Evolutionary conservation across 345 rosid species (phyloP).

Genomic region (Microthlaspi erraticum): DNA sequence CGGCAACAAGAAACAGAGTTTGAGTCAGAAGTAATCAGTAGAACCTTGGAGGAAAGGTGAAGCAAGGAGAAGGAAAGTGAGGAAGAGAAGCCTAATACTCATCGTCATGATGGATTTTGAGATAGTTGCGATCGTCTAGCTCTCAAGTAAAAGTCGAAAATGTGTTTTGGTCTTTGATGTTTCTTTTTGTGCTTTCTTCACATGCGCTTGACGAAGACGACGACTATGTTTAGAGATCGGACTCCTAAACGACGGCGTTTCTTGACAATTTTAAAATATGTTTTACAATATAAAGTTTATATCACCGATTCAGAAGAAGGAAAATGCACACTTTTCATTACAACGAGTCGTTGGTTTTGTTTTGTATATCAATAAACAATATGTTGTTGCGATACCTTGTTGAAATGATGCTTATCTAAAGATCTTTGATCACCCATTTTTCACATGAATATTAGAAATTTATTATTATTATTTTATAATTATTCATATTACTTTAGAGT

Average conservation of each 20-base stretch:
- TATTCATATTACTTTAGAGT: background rate
- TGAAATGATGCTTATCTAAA: background rate
- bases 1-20: conserved; percentile 3
- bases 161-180: conserved; percentile 19
- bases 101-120: conserved; percentile 39
- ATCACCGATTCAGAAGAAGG: too few relatives aligned
- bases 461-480: background rate
- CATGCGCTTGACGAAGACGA: conserved; percentile 18
- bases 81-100: conserved; percentile 59
- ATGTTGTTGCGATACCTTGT: too few relatives aligned
- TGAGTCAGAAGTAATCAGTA: background rate
- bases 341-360: too few relatives aligned
- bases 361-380: too few relatives aligned
- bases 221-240: background rate
- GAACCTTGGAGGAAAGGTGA: conserved; percentile 81
- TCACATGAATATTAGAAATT: background rate
- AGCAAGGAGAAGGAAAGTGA: conserved; percentile 70
- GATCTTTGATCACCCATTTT: background rate
- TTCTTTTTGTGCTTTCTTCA: conserved; percentile 8
- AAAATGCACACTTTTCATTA: too few relatives aligned
- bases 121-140: background rate
- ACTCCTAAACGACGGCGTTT: background rate
- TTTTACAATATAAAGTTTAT: too few relatives aligned
- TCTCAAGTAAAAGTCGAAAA: conserved; percentile 17
- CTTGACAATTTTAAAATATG: background rate